Percentiles rank a stretch among this genome's conserved stretches.
These are phyloP conservation scores for Ciborinia camelliae DNA, from an alignment of 2,329 filamentous ascomycete genomes.

Conservation along the genomic window DNA sequence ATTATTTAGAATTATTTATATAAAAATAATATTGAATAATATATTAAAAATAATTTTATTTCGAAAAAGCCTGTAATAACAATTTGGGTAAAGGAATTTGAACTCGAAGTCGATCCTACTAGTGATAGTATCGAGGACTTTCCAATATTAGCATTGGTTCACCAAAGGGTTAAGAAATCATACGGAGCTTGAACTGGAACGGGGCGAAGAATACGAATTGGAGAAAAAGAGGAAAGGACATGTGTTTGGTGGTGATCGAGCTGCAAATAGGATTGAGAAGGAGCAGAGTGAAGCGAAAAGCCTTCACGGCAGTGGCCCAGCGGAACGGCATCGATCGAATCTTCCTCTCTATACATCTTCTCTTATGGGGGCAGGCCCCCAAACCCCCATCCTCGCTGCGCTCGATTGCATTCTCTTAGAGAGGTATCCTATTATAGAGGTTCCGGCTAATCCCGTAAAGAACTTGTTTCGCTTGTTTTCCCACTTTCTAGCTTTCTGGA, in stretches of 20 bases:
- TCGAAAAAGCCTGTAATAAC: too few relatives aligned
- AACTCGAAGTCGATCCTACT: not conserved
- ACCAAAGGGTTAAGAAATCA: too few relatives aligned
- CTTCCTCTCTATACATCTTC: not conserved
- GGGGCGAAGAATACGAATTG: conserved; percentile 90
- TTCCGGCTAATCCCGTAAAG: too few relatives aligned
- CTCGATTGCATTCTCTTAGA: not conserved
- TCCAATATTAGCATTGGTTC: too few relatives aligned
- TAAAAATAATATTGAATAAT: too few relatives aligned
- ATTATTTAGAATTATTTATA: too few relatives aligned
- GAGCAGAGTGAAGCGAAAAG: conserved; percentile 31
- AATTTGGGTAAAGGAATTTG: not conserved
- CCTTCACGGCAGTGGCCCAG: not conserved
- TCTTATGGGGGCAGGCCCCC: conserved; percentile 7
- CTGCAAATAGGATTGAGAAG: conserved; percentile 56
- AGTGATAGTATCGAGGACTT: too few relatives aligned
- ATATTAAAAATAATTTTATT: too few relatives aligned
- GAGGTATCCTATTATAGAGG: too few relatives aligned
- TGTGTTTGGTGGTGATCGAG: conserved; percentile 61
- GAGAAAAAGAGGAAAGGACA: conserved; percentile 73
- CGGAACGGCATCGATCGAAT: conserved; percentile 13
- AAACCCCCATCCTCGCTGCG: conserved; percentile 9
- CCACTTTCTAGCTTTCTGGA: too few relatives aligned
- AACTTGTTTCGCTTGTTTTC: too few relatives aligned
- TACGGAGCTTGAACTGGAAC: not conserved